Conservation (phyloP, 805 yeast genomes). For the Jamesozyma lodderae region DNA sequence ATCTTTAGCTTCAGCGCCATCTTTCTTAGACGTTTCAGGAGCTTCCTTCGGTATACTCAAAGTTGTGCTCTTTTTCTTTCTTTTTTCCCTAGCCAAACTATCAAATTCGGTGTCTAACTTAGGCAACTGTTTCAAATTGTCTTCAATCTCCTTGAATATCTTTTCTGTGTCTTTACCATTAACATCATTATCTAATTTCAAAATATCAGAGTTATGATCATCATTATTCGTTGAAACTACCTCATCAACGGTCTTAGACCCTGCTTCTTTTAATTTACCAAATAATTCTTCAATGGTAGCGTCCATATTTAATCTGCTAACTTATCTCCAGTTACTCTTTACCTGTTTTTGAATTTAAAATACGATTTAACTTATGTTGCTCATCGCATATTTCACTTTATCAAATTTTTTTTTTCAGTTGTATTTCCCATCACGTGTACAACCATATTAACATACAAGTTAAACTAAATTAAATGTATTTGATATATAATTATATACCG, state of each 20-base stretch:
- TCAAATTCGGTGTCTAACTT: constrained; percentile 26
- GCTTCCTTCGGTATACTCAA: not conserved
- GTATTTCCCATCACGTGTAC: not conserved
- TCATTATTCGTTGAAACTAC: not conserved
- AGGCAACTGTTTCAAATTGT: constrained; percentile 22
- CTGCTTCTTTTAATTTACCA: constrained; percentile 8
- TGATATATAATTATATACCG: too few species aligned
- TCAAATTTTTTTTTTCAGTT: not conserved
- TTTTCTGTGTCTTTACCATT: constrained; percentile 12
- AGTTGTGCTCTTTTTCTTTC: not conserved
- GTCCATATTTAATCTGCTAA: constrained; percentile 6
- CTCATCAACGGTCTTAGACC: not conserved
- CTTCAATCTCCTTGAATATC: constrained; percentile 24
- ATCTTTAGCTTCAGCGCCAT: constrained; percentile 20
- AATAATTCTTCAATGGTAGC: constrained; percentile 16
- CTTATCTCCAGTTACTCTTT: too few species aligned
- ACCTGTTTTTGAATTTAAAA: too few species aligned
- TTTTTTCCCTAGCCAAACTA: constrained; percentile 8
- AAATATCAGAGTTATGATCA: constrained; percentile 6
- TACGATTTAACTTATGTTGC: too few species aligned
- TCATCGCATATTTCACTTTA: not conserved
- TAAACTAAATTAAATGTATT: too few species aligned
- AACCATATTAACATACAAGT: too few species aligned
- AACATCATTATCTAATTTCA: constrained; percentile 11
- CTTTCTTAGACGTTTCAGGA: too few species aligned